Evolutionary conservation across 352 stramenopile genomes (phyloP), one percentile per base, ranked within the genome.

Genomic region (Globisporangium spinosum): DNA sequence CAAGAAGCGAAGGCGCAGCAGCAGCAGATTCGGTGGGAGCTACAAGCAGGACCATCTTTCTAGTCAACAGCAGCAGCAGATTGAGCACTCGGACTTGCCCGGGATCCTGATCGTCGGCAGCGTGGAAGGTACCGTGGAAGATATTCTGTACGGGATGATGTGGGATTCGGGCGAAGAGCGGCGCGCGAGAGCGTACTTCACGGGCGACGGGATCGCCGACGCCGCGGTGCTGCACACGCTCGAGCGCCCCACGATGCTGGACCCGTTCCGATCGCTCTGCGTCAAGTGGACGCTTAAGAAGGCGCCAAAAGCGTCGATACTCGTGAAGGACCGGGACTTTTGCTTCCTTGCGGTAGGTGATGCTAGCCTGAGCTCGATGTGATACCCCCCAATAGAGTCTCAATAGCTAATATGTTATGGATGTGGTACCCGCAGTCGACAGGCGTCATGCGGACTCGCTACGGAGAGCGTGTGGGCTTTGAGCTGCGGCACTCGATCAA

Each of bases 401-500:
- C 49, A 56, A 17, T 15, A 32, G 49, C 23, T 29, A 29, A 22
- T 47, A 17, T n/a, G n/a, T 32, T 8, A 13, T 54, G n/a, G 34
- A 13, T 20, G 6, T 53, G 34, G n/a, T 62, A 13, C 1, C 7
- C 43, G 1, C 23, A 76, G 67, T 74, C 70, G 1, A 70, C 71
- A 15, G 78, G 78, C 1, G 43, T 83, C 17, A 58, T 83, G 34
- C 69, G 70, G 32, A 68, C 75, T 6, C 59, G 60, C 2, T 72
- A 70, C 8, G 78, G 78, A n/a, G 66, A 72, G 15, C 71, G 72
- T 7, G 53, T 87, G 25, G 77, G 79, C 58, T 87, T 79, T 55
- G 49, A 77, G 54, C 57, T 87, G 56, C 80, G 82, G 6, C 82
- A 92, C 74, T 90, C 83, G 43, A 74, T 92, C 43, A 80, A 73